Evolutionary conservation across 2,329 filamentous ascomycete genomes (phyloP), one percentile per base, ranked within the genome.

Genomic region (Apiospora koreana): DNA sequence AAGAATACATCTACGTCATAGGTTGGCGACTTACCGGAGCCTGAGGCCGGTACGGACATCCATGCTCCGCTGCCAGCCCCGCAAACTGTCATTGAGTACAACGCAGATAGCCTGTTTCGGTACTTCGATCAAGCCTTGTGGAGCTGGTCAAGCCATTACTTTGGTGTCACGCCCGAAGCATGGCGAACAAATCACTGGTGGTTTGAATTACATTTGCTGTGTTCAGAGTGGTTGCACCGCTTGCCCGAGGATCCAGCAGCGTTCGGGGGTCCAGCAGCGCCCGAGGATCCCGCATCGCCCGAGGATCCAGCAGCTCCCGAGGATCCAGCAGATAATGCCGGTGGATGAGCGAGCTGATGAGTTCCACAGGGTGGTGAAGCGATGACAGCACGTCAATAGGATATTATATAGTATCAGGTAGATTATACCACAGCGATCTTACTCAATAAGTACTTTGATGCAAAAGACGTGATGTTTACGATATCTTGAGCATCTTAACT

Each of bases 331-430:
- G 50, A 58, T 58, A 58, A 31, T 28, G 28, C 18, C 54, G 28
- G 21, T 35, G 31, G 3, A 38, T n/a, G 31, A 38, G 54, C 54
- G 54, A 28, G 3, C 9, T n/a, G 18, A 8, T n/a, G 21, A 10
- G 54, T 28, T 38, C 12, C 12, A n/a, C 54, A 62, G 12, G 28
- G 18, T n/a, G 3, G n/a, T 38, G 18, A 38, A 14, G 18, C 31
- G 21, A 12, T 38, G 10, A 21, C 25, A 35, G 18, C 28, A 58
- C 35, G 54, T n/a, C 18, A n/a, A 42, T 66, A 31, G 38, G 18
- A 43, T 6, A 28, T 4, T 66, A 66, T 66, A 66, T 66, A 66
- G 38, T 45, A 66, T 66, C 2, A 43, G 64, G 41, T 66, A 66
- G 64, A 43, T 66, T 25, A 66, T 66, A 66, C 38, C 38, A 45